A percentile compares a stretch with the other conserved stretches of the same genome.
phyloP scores from a whole-genome alignment of 179 eudicot species.

The Drosera spatulata region DNA sequence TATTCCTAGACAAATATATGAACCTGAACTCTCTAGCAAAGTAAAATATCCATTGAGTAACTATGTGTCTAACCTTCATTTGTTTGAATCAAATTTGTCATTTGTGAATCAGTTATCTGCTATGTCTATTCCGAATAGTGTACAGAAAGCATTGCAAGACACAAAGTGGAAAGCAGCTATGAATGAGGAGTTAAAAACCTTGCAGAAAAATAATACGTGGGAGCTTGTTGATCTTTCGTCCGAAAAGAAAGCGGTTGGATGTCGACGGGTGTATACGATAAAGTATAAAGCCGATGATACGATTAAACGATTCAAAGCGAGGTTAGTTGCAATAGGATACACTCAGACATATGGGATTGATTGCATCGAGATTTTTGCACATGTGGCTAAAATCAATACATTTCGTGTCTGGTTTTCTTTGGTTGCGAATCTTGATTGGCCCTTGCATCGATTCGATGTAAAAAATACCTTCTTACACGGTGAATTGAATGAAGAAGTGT shows the following conservation, averaged over 20 bases:
- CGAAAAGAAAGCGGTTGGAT: neutral
- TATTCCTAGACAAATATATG: neutral
- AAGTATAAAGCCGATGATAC: neutral
- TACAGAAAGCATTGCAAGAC: neutral
- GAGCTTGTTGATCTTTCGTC: neutral
- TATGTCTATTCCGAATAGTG: slow-evolving; percentile 4
- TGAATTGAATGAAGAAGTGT: neutral
- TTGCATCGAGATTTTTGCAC: neutral
- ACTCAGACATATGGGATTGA: neutral
- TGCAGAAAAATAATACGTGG: neutral
- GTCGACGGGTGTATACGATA: neutral
- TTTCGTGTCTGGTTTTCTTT: neutral
- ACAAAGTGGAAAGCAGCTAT: neutral
- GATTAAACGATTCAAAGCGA: neutral
- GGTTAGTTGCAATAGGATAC: neutral
- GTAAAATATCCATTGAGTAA: neutral
- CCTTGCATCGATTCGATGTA: neutral
- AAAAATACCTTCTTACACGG: neutral
- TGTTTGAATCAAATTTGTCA: neutral
- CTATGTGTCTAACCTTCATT: neutral
- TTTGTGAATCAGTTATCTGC: slow-evolving; percentile 1
- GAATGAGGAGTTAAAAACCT: neutral
- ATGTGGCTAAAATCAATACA: neutral
- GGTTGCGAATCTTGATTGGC: neutral
- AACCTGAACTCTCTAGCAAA: neutral